Conservation (phyloP, 164 flowering plant genomes). For the Cinnamomum chago region DNA sequence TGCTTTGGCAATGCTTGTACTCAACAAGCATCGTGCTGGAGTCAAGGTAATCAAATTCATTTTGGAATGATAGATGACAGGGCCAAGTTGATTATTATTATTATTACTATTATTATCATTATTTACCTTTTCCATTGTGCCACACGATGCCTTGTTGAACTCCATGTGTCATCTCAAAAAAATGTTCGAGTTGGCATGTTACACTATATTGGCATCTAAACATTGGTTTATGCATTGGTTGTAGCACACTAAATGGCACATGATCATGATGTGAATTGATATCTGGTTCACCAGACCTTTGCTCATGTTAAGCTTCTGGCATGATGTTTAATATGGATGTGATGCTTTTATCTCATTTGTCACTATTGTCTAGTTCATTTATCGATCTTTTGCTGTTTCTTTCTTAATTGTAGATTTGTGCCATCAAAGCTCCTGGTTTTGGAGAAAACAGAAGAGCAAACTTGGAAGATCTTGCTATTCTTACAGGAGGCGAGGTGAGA, state of each 20-base stretch:
- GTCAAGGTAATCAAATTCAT: slow-evolving; percentile 43
- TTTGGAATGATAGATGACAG: not conserved
- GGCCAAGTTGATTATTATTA: too few species aligned
- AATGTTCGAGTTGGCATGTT: too few species aligned
- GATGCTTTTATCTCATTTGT: not conserved
- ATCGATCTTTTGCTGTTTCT: slow-evolving; percentile 5
- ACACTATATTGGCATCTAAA: too few species aligned
- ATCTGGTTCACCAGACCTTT: not conserved
- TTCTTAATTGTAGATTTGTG: slow-evolving; percentile 55
- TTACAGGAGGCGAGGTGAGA: slow-evolving; percentile 85
- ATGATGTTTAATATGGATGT: not conserved
- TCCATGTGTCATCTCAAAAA: too few species aligned
- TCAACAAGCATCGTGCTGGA: slow-evolving; percentile 80
- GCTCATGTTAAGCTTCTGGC: not conserved
- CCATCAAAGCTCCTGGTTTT: slow-evolving; percentile 92
- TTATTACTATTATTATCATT: too few species aligned
- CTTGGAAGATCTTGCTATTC: slow-evolving; percentile 74
- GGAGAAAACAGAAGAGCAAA: slow-evolving; percentile 80
- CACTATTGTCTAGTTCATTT: not conserved
- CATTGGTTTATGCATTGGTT: not conserved
- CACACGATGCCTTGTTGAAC: not conserved
- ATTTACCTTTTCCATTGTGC: not conserved
- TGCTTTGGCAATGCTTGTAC: slow-evolving; percentile 61
- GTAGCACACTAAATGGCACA: not conserved
- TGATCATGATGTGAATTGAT: not conserved